Base-by-base conservation (phyloP, 2,329 filamentous ascomycete species). In the Emericellopsis cladophorae region DNA sequence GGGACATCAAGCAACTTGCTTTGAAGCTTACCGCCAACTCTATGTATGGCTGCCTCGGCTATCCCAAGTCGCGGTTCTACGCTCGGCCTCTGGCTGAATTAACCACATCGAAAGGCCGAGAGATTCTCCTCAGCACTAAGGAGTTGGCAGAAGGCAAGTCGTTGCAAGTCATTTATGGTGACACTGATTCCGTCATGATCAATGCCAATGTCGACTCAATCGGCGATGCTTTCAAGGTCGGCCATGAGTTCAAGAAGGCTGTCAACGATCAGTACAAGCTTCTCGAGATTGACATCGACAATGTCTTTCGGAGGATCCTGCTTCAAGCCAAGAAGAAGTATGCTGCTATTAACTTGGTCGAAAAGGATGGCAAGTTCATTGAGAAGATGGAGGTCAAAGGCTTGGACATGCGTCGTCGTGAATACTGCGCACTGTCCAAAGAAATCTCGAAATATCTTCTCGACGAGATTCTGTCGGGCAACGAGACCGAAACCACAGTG, bases 101-200 rank as follows among this genome's bases (percentile, higher is more conserved):
- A 58, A 96, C 89, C 3, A 98, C 92, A 0, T 94, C 81, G 67
- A 96, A 98, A 61, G 92, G 92, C 43, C 87, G 92, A 67, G 92
- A 98, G 66, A 96, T 98, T 75, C 70, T 98, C 44, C 79, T 85
- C 48, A 93, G 86, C 57, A 98, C 92, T 42, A 98, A 96, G 61
- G 89, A 94, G 41, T 75, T 98, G 46, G 92, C 92, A 9, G 92
- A 98, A 62, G 85, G 79, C 53, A 89, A 84, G 50, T 81, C 88
- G 44, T 74, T 98, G 24, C 84, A 92, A 54, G 92, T 98, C 58
- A 96, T 98, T 47, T 98, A 98, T 53, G 92, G 92, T 66, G 92
- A 98, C 63, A 98, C 92, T 11, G 92, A 98, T 62, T 98, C 92
- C 8, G 92, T 98, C 64, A 98, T 98, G 92, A 96, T 98, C 68